phyloP scores from a whole-genome alignment of 2,329 filamentous ascomycete genomes.

The Pochonia chlamydosporia region DNA sequence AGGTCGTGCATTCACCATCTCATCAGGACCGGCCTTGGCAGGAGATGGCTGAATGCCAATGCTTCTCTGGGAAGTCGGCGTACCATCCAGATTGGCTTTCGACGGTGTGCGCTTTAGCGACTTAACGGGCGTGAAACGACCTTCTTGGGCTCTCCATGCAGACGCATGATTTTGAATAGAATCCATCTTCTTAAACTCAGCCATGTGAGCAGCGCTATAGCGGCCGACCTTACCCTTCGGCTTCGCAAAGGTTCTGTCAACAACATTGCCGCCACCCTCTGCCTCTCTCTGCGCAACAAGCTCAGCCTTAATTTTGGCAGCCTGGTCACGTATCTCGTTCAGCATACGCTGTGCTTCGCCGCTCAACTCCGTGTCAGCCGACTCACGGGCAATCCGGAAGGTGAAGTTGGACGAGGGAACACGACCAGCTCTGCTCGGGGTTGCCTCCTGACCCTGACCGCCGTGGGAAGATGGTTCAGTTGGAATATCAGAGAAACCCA shows the following conservation, averaged over 20 bases:
- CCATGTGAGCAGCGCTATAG: constrained; percentile 81
- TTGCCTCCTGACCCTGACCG: constrained; percentile 33
- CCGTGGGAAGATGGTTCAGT: constrained; percentile 33
- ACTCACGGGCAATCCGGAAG: constrained; percentile 60
- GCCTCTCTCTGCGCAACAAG: constrained; percentile 57
- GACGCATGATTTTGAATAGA: constrained; percentile 86
- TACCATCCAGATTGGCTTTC: constrained; percentile 36
- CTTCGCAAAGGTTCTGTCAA: constrained; percentile 66
- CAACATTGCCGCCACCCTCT: constrained; percentile 34
- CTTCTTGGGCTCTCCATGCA: constrained; percentile 58
- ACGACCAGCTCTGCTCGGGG: constrained; percentile 54
- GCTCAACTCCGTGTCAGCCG: constrained; percentile 47
- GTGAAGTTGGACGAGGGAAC: constrained; percentile 56
- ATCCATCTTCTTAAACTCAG: constrained; percentile 95
- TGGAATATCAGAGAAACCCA: constrained; percentile 78
- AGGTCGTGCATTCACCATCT: constrained; percentile 37
- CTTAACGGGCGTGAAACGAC: constrained; percentile 43
- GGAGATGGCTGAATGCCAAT: constrained; percentile 45
- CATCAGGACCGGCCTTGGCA: constrained; percentile 60
- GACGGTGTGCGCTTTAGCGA: constrained; percentile 36
- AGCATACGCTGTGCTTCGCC: constrained; percentile 56
- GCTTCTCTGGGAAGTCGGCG: constrained; percentile 25
- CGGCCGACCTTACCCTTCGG: constrained; percentile 73
- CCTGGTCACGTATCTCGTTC: constrained; percentile 66
- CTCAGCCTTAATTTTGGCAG: constrained; percentile 62